Conservation (phyloP, 2,329 filamentous ascomycete species). For the Colletotrichum sp. region DNA sequence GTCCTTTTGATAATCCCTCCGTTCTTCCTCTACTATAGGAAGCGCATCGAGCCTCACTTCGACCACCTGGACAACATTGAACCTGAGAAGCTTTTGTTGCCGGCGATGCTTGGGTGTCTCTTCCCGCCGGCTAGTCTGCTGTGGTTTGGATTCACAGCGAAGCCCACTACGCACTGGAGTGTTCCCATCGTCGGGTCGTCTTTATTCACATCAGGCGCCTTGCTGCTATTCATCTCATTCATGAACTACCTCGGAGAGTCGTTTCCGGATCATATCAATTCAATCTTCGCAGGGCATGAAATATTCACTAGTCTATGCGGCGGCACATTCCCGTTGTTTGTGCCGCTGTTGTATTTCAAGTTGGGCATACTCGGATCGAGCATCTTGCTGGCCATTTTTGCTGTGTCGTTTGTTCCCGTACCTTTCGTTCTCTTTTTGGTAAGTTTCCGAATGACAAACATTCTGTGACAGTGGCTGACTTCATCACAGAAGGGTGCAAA, state of each 20-base stretch:
- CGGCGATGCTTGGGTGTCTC: not conserved
- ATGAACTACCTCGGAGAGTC: slow-evolving; percentile 9
- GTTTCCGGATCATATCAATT: slow-evolving; percentile 2
- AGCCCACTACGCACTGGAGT: not conserved
- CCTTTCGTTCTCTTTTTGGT: slow-evolving; percentile 19
- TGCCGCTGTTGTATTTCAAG: not conserved
- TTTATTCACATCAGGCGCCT: not conserved
- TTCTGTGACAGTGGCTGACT: not conserved
- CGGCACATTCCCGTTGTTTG: slow-evolving; percentile 3
- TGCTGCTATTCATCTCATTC: slow-evolving; percentile 3
- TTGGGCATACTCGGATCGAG: not conserved
- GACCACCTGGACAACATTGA: not conserved
- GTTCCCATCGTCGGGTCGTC: slow-evolving; percentile 6
- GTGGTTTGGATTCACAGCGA: slow-evolving; percentile 12
- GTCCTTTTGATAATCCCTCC: not conserved
- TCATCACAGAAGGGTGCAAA: not conserved
- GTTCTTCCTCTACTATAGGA: slow-evolving; percentile 12
- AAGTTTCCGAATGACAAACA: not conserved
- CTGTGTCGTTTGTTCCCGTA: not conserved
- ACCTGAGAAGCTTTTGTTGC: not conserved
- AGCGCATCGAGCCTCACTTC: not conserved
- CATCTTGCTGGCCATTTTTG: slow-evolving; percentile 5
- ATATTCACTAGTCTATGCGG: slow-evolving; percentile 10
- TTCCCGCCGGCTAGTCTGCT: slow-evolving; percentile 5
- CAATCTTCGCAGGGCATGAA: slow-evolving; percentile 3